Percentiles rank a stretch among this genome's conserved stretches.
Evolutionary conservation across 2,329 filamentous ascomycete species (phyloP).

Genomic region (Penicillium psychrosexuale): DNA sequence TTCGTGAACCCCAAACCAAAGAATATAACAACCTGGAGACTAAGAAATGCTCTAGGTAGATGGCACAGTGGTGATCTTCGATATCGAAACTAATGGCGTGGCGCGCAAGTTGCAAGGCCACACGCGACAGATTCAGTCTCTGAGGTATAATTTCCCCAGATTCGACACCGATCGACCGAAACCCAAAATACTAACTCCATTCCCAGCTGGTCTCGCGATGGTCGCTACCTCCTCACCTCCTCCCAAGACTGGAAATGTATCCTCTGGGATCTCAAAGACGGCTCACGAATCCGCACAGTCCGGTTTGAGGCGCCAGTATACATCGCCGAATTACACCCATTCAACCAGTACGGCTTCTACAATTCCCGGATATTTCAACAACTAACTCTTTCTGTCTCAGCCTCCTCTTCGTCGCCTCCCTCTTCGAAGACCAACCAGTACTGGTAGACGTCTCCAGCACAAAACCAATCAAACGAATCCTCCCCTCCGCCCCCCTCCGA

Average conservation of each 20-base stretch:
- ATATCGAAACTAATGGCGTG: conserved; percentile 95
- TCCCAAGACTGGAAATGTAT: conserved; percentile 97
- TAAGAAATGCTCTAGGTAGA: conserved; percentile 56
- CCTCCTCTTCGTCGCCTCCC: conserved; percentile 79
- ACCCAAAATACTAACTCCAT: neutral
- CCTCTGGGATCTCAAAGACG: conserved; percentile 83
- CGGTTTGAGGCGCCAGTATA: conserved; percentile 92
- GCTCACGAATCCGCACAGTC: conserved; percentile 72
- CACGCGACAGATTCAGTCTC: conserved; percentile 85
- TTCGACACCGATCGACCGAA: neutral
- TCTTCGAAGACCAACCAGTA: conserved; percentile 89
- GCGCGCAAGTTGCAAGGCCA: conserved; percentile 92
- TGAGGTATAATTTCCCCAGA: conserved; percentile 52
- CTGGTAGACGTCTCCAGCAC: conserved; percentile 75
- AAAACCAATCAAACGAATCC: conserved; percentile 68
- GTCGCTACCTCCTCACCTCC: conserved; percentile 84
- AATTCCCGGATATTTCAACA: neutral
- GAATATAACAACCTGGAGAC: neutral
- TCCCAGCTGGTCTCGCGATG: conserved; percentile 82
- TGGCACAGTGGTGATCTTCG: conserved; percentile 92
- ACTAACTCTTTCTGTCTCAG: conserved; percentile 43
- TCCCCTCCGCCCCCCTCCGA: conserved; percentile 80
- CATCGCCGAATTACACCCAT: conserved; percentile 90
- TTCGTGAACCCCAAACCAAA: conserved; percentile 37
- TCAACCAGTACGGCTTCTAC: conserved; percentile 68